These are phyloP conservation scores for Brassica balearica DNA, from an alignment of 441 rosid species.

Conservation along the genomic window DNA sequence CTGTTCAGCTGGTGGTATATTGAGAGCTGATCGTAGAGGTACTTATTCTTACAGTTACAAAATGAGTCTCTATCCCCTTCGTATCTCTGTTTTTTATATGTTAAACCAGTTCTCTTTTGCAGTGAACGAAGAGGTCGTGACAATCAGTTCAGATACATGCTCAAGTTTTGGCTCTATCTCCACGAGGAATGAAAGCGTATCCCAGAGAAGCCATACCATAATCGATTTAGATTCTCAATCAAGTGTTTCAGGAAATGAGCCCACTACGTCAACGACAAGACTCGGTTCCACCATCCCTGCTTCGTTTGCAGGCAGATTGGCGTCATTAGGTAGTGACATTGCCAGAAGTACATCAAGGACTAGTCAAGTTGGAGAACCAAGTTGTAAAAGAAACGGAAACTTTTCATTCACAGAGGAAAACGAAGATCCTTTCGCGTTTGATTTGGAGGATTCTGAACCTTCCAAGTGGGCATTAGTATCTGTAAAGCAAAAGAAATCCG, in stretches of 20 bases:
- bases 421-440: conserved; percentile 88
- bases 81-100: conserved; percentile 18
- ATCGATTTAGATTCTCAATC: conserved; percentile 49
- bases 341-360: conserved; percentile 47
- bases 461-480: conserved; percentile 76
- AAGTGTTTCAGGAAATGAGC: conserved; percentile 27
- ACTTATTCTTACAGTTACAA: conserved; percentile 16
- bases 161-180: conserved; percentile 56
- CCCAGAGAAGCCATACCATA: conserved; percentile 58
- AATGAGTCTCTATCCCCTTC: neutral
- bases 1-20: conserved; percentile 46
- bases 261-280: conserved; percentile 47
- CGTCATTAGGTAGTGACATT: conserved; percentile 51
- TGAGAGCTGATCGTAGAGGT: conserved; percentile 56
- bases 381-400: conserved; percentile 41
- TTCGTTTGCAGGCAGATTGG: conserved; percentile 57
- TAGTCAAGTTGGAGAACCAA: conserved; percentile 45
- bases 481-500: conserved; percentile 53
- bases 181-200: conserved; percentile 43
- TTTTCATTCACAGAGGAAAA: conserved; percentile 52
- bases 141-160: conserved; percentile 61
- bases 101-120: conserved; percentile 46
- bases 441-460: conserved; percentile 74
- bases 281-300: conserved; percentile 55
- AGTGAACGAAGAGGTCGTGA: conserved; percentile 65